A percentile compares a stretch with the other conserved stretches of the same genome.
These are phyloP conservation scores for Epichloe scottii DNA, from an alignment of 2,329 filamentous ascomycete genomes.

Conservation along the genomic window DNA sequence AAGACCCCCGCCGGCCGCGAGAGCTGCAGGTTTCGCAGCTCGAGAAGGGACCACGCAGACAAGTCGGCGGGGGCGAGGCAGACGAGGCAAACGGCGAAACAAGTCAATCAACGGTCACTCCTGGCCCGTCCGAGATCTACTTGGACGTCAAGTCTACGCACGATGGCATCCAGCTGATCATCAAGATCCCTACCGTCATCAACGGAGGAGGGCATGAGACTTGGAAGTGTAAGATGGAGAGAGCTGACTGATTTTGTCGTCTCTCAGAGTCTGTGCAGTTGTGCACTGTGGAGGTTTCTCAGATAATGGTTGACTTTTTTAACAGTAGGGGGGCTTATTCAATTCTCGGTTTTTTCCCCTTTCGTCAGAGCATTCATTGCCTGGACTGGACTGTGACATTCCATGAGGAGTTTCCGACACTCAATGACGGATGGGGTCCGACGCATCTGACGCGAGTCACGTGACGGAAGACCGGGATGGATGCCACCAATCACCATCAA, in stretches of 20 bases:
- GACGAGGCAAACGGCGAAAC: not conserved
- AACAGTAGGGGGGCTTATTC: too few relatives aligned
- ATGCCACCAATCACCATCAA: too few relatives aligned
- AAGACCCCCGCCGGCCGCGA: not conserved
- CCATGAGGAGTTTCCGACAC: too few relatives aligned
- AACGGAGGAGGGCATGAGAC: slow-evolving; percentile 31
- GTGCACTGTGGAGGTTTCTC: too few relatives aligned
- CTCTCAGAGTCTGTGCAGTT: too few relatives aligned
- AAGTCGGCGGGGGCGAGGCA: not conserved
- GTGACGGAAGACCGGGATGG: too few relatives aligned
- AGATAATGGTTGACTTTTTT: too few relatives aligned
- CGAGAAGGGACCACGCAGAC: not conserved
- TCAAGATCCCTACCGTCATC: slow-evolving; percentile 45
- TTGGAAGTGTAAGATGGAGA: not conserved
- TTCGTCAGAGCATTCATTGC: too few relatives aligned
- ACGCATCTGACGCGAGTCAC: too few relatives aligned
- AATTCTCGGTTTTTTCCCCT: too few relatives aligned
- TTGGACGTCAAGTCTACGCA: slow-evolving; percentile 45
- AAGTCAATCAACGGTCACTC: slow-evolving; percentile 8
- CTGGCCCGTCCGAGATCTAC: slow-evolving; percentile 40
- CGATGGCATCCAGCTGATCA: slow-evolving; percentile 44
- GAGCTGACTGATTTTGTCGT: not conserved
- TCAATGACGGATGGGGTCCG: too few relatives aligned
- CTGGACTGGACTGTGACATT: too few relatives aligned
- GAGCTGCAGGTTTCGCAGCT: not conserved